phyloP scores from a whole-genome alignment of 768 basidiomycete species.

The Psilocybe sp. region DNA sequence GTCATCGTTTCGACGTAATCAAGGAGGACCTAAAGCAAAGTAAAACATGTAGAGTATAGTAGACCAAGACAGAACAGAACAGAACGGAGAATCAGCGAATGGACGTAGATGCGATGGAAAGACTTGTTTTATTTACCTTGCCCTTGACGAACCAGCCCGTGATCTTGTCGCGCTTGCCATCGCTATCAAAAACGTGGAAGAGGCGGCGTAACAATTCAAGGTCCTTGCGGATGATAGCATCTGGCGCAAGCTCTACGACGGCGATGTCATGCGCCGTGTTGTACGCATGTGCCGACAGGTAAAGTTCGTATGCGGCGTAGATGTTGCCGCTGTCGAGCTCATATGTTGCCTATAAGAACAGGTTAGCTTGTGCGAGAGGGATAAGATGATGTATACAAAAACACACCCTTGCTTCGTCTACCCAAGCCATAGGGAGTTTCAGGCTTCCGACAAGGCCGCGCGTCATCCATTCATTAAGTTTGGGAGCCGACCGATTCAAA shows the following conservation, averaged over 20 bases:
- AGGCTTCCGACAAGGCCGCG: conserved; percentile 72
- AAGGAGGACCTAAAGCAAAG: conserved; percentile 50
- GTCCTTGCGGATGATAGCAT: conserved; percentile 74
- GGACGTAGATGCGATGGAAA: too few species aligned
- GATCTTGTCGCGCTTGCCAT: conserved; percentile 43
- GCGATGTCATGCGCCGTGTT: conserved; percentile 81
- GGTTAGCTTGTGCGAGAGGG: neutral
- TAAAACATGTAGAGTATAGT: neutral
- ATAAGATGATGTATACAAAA: conserved; percentile 6
- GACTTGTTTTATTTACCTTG: conserved; percentile 48
- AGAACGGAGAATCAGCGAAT: too few species aligned
- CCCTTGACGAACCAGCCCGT: conserved; percentile 83
- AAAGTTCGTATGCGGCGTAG: conserved; percentile 75
- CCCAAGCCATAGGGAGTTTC: conserved; percentile 81
- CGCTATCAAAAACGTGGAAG: conserved; percentile 56
- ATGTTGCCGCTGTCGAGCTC: conserved; percentile 59
- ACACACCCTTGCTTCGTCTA: conserved; percentile 82
- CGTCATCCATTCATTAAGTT: conserved; percentile 70
- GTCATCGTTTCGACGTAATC: conserved; percentile 70
- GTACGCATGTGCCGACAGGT: conserved; percentile 66
- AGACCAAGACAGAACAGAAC: conserved; percentile 8
- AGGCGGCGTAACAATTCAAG: conserved; percentile 61
- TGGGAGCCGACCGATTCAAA: conserved; percentile 63
- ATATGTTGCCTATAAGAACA: conserved; percentile 54
- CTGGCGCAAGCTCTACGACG: conserved; percentile 84